These are phyloP conservation scores for Cyclospora cayetanensis DNA, from an alignment of 169 alveolate genomes.

Conservation along the genomic window DNA sequence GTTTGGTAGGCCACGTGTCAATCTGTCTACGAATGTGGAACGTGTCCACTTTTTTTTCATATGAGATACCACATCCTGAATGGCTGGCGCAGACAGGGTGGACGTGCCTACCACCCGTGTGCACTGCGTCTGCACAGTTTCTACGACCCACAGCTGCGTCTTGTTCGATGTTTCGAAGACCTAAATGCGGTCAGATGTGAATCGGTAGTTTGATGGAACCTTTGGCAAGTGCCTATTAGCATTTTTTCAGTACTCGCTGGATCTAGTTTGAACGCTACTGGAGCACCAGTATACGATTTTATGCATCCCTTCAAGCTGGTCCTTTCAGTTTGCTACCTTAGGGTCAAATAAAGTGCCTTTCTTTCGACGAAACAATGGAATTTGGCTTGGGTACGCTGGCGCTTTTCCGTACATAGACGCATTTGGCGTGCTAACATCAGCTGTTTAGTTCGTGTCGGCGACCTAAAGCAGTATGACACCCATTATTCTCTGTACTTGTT, in stretches of 20 bases:
- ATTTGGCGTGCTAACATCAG: no score
- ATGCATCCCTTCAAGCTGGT: neutral
- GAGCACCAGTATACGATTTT: neutral
- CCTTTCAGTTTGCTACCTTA: neutral
- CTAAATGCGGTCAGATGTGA: conserved; percentile 70
- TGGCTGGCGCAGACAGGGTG: neutral
- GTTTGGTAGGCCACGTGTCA: conserved; percentile 73
- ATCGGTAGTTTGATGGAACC: neutral
- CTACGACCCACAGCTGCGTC: conserved; percentile 89
- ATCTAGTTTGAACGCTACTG: neutral
- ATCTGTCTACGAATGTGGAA: no score
- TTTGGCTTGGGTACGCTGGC: neutral
- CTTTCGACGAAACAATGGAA: neutral
- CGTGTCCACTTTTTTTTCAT: neutral
- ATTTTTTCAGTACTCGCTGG: neutral
- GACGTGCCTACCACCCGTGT: neutral
- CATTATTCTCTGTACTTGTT: no score
- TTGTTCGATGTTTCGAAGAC: conserved; percentile 91
- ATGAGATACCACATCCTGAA: neutral
- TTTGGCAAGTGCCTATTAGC: neutral
- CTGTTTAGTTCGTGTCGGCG: no score
- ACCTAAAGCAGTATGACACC: no score
- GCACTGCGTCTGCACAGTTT: conserved; percentile 69
- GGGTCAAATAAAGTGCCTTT: conserved; percentile 49
- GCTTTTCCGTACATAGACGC: no score